phyloP scores from a whole-genome alignment of 495 filamentous ascomycete species.

The Penicillium coprophilum region DNA sequence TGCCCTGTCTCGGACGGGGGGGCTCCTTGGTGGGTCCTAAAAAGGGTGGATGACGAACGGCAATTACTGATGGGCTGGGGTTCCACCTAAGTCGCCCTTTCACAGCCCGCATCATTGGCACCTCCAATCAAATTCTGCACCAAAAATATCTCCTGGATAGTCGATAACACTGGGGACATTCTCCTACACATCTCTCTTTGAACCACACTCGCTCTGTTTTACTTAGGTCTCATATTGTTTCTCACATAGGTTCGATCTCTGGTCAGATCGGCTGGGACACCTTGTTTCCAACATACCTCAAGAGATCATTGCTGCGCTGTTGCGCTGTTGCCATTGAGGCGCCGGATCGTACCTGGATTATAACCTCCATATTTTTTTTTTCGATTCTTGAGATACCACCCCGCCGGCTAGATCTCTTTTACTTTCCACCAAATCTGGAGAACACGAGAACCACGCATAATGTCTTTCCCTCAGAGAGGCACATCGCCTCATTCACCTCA shows the following conservation, averaged over 20 bases:
- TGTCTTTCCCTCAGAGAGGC: constrained; percentile 20
- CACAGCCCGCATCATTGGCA: constrained; percentile 13
- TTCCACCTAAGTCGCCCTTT: constrained; percentile 22
- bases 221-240: not conserved
- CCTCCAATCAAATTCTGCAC: constrained; percentile 28
- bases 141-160: constrained; percentile 32
- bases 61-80: constrained; percentile 12
- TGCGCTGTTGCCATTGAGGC: not conserved
- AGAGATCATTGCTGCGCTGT: not conserved
- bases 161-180: constrained; percentile 5
- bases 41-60: constrained; percentile 23
- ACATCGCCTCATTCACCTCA: constrained; percentile 28
- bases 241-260: not conserved
- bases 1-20: constrained; percentile 16
- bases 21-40: constrained; percentile 21
- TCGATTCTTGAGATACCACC: not conserved
- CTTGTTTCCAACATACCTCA: not conserved
- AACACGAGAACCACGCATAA: constrained; percentile 20
- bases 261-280: constrained; percentile 2
- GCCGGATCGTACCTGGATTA: not conserved
- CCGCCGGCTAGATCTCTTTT: not conserved
- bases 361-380: not conserved
- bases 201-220: not conserved
- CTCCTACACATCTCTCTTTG: constrained; percentile 1
- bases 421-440: not conserved